Evolutionary conservation across 495 filamentous ascomycete species (phyloP), one percentile per base, ranked within the genome.

Genomic region (Penicillium paxilli): DNA sequence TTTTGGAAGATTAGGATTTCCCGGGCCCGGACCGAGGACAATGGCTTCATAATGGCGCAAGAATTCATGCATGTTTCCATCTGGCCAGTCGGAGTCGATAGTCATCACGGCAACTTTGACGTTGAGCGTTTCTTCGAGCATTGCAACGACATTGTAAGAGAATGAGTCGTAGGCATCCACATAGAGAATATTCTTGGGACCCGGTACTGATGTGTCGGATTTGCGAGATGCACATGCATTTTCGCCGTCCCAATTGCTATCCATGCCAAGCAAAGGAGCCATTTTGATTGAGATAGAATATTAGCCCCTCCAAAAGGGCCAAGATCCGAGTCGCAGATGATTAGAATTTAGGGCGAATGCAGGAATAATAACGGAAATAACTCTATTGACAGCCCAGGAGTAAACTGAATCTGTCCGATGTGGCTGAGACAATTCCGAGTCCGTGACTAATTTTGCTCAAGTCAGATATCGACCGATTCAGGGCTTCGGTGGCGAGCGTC

Each of bases 101-200:
- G 82, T 83, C 53, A 95, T 78, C 11, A 86, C 80, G 6, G 82
- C 83, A 44, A 96, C 87, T 20, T 83, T 73, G 22, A 80, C 89
- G 44, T 73, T 68, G 9, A 91, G 73, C 14, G 76, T 75, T 8
- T 87, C 83, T 55, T 84, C 76, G 16, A 97, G 79, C 58, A 94
- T 83, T 14, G 86, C 80, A 40, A 92, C 82, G 54, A 97, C 92
- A 75, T 96, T 97, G 72, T 96, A 89, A 38, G 92, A 87, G 74
- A 96, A 97, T 48, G 92, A 96, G 72, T 97, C 94, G 63, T 96
- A 95, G 47, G 92, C 91, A 66, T 98, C 94, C 38, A 98, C 72
- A 68, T 94, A 92, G 40, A 98, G 83, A 47, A 97, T 84, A 41
- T 73, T 80, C 35, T 69, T 77, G 32, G 44, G 45, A 12, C 51